A percentile compares a stretch with the other conserved stretches of the same genome.
phyloP scores from a whole-genome alignment of 192 early-diverging fungal species.

The Geranomyces michiganensis region DNA sequence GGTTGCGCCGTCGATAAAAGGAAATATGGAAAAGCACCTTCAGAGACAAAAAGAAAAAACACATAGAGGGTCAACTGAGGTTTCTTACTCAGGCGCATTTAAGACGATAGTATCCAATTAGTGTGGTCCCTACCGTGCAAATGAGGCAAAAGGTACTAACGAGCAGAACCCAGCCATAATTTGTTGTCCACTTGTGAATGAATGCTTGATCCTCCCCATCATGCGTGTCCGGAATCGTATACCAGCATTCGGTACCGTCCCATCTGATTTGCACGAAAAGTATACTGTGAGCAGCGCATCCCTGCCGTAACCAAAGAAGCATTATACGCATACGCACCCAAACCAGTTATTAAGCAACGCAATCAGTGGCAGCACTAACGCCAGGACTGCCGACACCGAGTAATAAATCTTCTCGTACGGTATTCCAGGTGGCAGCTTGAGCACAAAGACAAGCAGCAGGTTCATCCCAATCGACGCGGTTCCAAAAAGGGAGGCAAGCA shows the following conservation, averaged over 20 bases:
- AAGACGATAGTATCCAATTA: no score
- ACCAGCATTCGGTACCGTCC: constrained; percentile 34
- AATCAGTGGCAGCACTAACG: constrained; percentile 13
- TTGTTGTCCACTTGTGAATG: constrained; percentile 17
- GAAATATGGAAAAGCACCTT: neutral
- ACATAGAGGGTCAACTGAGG: no score
- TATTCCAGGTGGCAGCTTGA: neutral
- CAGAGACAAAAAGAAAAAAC: neutral
- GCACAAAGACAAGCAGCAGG: constrained; percentile 25
- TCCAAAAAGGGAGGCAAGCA: constrained; percentile 17
- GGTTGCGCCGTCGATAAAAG: neutral
- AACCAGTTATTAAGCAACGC: neutral
- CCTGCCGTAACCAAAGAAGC: no score
- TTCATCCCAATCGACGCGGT: constrained; percentile 29
- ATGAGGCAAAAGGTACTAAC: constrained; percentile 2
- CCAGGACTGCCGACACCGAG: neutral
- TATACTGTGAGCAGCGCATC: no score
- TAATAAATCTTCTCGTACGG: constrained; percentile 22
- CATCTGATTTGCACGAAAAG: no score
- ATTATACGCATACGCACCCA: neutral
- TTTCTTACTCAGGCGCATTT: no score
- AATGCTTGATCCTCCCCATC: neutral
- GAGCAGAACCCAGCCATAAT: constrained; percentile 20
- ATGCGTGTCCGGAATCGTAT: neutral
- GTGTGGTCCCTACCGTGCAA: constrained; percentile 12